These are phyloP conservation scores for Huntiella abstrusa DNA, from an alignment of 2,329 filamentous ascomycete species.

Conservation along the genomic window DNA sequence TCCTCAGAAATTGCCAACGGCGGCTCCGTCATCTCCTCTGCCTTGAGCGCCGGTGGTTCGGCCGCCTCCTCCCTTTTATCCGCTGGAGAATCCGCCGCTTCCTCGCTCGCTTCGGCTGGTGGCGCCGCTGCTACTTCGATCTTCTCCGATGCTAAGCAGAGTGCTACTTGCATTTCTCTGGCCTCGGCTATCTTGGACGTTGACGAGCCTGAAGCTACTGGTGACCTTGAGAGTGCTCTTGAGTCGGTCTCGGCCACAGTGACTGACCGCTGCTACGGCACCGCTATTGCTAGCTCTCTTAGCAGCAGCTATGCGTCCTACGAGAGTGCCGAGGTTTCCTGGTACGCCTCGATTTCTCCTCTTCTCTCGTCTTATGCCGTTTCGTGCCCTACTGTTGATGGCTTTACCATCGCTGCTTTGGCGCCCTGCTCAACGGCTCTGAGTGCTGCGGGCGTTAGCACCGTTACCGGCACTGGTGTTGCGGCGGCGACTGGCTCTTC, in stretches of 20 bases:
- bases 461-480: neutral
- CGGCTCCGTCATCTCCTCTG: neutral
- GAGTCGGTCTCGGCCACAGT: slow-evolving; percentile 14
- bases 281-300: slow-evolving; percentile 16
- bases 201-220: slow-evolving; percentile 8
- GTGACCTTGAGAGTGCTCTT: slow-evolving; percentile 12
- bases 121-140: neutral
- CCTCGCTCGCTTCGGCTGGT: neutral
- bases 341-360: slow-evolving; percentile 17
- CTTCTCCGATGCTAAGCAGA: slow-evolving; percentile 8
- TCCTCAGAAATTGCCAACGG: neutral
- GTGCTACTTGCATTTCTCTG: slow-evolving; percentile 7
- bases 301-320: slow-evolving; percentile 18
- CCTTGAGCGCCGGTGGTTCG: neutral
- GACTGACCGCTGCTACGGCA: slow-evolving; percentile 19
- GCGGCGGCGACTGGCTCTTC: neutral
- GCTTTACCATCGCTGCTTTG: neutral
- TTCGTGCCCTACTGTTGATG: slow-evolving; percentile 5
- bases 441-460: neutral
- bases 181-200: slow-evolving; percentile 7
- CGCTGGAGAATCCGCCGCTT: neutral
- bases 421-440: slow-evolving; percentile 8
- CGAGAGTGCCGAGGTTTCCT: slow-evolving; percentile 16
- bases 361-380: slow-evolving; percentile 10
- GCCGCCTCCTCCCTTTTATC: neutral